Conservation (phyloP, 805 yeast species). For the Blastobotrys chiropterorum region DNA sequence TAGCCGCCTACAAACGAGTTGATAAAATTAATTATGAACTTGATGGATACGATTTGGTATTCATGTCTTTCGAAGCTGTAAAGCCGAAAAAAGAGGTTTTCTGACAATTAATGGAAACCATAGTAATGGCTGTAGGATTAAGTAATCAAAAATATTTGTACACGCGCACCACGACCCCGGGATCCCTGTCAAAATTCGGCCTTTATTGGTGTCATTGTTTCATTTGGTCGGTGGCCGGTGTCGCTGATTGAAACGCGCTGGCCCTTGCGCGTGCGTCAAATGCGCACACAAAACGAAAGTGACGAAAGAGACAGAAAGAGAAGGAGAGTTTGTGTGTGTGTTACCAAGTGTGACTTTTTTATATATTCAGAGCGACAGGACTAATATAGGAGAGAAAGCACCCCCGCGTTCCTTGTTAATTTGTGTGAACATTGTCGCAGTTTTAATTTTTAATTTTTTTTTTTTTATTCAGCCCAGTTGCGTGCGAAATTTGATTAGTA, state of each 20-base stretch:
- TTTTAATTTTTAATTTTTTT: too few species aligned
- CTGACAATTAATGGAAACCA: background rate
- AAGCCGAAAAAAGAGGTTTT: background rate
- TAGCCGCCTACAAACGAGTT: conserved; percentile 49
- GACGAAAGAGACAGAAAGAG: background rate
- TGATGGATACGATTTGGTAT: conserved; percentile 65
- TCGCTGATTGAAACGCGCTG: background rate
- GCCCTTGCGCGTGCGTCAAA: background rate
- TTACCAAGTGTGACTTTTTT: background rate
- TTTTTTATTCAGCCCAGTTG: background rate
- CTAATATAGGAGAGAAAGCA: background rate
- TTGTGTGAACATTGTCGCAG: too few species aligned
- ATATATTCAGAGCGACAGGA: background rate
- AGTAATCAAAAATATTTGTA: too few species aligned
- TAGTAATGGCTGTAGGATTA: background rate
- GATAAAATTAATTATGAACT: conserved; percentile 72
- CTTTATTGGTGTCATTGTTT: background rate
- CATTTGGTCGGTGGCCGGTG: background rate
- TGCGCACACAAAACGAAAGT: background rate
- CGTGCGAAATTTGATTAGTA: background rate
- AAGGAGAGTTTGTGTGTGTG: background rate
- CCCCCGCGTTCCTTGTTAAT: background rate
- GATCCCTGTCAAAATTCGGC: too few species aligned
- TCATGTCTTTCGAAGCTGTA: conserved; percentile 48
- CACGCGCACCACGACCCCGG: too few species aligned